These are phyloP conservation scores for Onygena corvina DNA, from an alignment of 2,329 filamentous ascomycete species.

Conservation along the genomic window DNA sequence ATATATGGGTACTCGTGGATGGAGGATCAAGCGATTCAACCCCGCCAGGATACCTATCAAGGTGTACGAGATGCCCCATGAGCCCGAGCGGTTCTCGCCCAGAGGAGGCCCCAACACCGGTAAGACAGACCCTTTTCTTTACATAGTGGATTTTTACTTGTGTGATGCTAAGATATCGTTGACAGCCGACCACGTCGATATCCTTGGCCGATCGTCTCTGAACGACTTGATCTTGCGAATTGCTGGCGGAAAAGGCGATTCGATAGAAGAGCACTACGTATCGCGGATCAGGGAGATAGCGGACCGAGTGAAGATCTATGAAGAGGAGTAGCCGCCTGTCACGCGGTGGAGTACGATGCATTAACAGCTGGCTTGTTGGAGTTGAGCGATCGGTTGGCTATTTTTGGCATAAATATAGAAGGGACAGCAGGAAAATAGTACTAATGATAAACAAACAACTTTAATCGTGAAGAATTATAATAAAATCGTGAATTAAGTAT, in stretches of 20 bases:
- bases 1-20: slow-evolving; percentile 95
- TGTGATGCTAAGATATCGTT: slow-evolving; percentile 3
- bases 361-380: background rate
- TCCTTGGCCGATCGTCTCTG: slow-evolving; percentile 72
- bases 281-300: slow-evolving; percentile 77
- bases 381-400: background rate
- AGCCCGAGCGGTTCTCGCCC: slow-evolving; percentile 83
- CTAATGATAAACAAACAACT: background rate
- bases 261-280: slow-evolving; percentile 63
- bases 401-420: background rate
- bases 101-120: slow-evolving; percentile 56
- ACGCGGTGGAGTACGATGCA: too few relatives aligned
- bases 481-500: slow-evolving; percentile 2
- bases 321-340: slow-evolving; percentile 23
- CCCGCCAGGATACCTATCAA: slow-evolving; percentile 70
- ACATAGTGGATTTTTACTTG: background rate
- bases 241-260: slow-evolving; percentile 70
- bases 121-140: slow-evolving; percentile 22
- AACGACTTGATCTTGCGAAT: slow-evolving; percentile 85
- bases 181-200: slow-evolving; percentile 88
- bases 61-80: slow-evolving; percentile 91
- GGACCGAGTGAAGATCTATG: slow-evolving; percentile 68
- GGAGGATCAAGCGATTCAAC: slow-evolving; percentile 89
- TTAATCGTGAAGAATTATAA: background rate
- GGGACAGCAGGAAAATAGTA: background rate